Evolutionary conservation across 495 filamentous ascomycete species (phyloP).

Genomic region (Aspergillus sclerotiicarbonarius): DNA sequence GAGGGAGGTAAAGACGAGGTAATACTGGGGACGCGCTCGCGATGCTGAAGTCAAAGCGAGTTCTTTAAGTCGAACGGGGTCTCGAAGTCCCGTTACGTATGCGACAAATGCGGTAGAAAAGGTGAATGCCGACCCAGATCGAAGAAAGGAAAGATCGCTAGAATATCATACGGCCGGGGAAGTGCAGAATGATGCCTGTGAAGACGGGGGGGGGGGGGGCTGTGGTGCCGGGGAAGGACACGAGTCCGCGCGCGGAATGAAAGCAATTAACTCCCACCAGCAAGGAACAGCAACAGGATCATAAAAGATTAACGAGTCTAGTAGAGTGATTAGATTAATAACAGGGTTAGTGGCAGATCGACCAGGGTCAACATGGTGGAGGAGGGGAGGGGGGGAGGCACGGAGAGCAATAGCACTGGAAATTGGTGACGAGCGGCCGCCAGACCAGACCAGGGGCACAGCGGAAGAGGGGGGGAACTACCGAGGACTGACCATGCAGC

Average conservation of each 20-base stretch:
- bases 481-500: too few species aligned
- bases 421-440: not conserved
- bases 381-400: constrained; percentile 4
- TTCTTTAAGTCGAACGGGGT: constrained; percentile 12
- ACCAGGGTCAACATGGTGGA: constrained; percentile 9
- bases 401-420: constrained; percentile 1
- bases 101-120: constrained; percentile 17
- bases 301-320: constrained; percentile 10
- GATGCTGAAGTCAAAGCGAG: constrained; percentile 15
- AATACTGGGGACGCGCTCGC: constrained; percentile 13
- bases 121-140: not conserved
- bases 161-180: not conserved
- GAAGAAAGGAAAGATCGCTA: not conserved
- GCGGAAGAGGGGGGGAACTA: not conserved
- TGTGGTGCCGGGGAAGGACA: constrained; percentile 12
- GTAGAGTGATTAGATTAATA: constrained; percentile 12
- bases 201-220: not conserved
- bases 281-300: constrained; percentile 3
- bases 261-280: constrained; percentile 9
- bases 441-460: constrained; percentile 2
- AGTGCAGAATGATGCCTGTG: not conserved
- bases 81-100: constrained; percentile 15
- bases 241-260: constrained; percentile 15
- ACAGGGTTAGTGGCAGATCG: constrained; percentile 13
- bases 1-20: not conserved